Evolutionary conservation across 768 basidiomycete genomes (phyloP), one percentile per base, ranked within the genome.

Genomic region (Galerina marginata): DNA sequence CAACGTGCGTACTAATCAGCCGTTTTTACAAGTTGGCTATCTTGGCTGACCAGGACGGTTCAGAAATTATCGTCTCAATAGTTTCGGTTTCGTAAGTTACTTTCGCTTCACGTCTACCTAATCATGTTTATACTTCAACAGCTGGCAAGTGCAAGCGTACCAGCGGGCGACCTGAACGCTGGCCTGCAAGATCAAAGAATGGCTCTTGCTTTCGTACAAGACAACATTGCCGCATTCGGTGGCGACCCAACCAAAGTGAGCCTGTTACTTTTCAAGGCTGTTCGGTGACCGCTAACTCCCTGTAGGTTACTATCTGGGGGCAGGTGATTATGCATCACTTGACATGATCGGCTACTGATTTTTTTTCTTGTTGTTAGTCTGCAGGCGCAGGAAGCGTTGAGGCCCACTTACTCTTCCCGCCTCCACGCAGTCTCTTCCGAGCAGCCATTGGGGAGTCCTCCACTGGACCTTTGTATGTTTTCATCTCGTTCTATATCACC

Each of bases 141-240:
- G 65, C 73, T 87, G 26, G 73, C 86, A 2, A 86, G 85, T 56
- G 60, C 71, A 1, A 70, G 75, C 54, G 77, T 85, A 6, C 71
- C 75, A 1, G 71, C 82, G 0, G 67, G 81, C 60, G 83, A 86
- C 61, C 72, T 87, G 26, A 89, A 89, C 61, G 79, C 79, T 2
- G 88, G 88, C 10, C 72, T 90, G 14, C 75, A 74, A 37, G 90
- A 92, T 68, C 87, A 90, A 71, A 74, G 79, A 1, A 74, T 79
- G 38, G 87, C 87, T 0, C 71, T 92, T 0, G 64, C 74, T 14
- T 91, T 89, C 70, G 73, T 91, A 0, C 82, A 88, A 61, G 75
- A 86, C 16, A 88, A 91, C 65, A 85, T 90, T 15, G 80, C 75
- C 3, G 79, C 79, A 2, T 91, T 91, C 65, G 88, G 88, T 10